Evolutionary conservation across 495 filamentous ascomycete genomes (phyloP).

Genomic region (Penicillium steckii): DNA sequence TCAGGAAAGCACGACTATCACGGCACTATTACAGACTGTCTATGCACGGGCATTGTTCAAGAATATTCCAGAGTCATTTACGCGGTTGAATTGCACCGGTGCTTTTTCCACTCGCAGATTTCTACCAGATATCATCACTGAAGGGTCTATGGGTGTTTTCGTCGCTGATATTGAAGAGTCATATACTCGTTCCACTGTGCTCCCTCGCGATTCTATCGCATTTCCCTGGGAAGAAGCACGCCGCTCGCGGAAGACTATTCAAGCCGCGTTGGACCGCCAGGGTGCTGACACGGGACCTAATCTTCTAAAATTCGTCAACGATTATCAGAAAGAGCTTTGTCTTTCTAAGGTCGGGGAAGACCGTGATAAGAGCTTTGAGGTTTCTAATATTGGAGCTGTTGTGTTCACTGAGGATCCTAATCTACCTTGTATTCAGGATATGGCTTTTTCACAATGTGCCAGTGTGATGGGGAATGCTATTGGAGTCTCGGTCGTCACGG

Average conservation of each 20-base stretch:
- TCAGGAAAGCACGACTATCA: slow-evolving; percentile 36
- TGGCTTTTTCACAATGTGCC: slow-evolving; percentile 48
- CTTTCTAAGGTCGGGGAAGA: slow-evolving; percentile 31
- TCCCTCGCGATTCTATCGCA: neutral
- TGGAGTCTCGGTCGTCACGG: slow-evolving; percentile 36
- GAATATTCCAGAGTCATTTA: slow-evolving; percentile 23
- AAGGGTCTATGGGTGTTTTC: slow-evolving; percentile 40
- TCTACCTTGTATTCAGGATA: slow-evolving; percentile 27
- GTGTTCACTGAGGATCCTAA: slow-evolving; percentile 16
- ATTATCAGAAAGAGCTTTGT: slow-evolving; percentile 33
- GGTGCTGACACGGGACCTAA: slow-evolving; percentile 34
- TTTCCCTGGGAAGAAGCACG: slow-evolving; percentile 41
- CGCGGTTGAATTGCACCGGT: slow-evolving; percentile 19
- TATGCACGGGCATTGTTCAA: slow-evolving; percentile 35
- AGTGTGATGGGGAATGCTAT: slow-evolving; percentile 39
- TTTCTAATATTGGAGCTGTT: slow-evolving; percentile 46
- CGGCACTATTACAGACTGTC: slow-evolving; percentile 31
- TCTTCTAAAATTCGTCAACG: slow-evolving; percentile 36
- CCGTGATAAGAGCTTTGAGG: slow-evolving; percentile 34
- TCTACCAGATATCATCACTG: slow-evolving; percentile 30
- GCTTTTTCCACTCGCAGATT: slow-evolving; percentile 36
- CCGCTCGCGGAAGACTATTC: slow-evolving; percentile 28
- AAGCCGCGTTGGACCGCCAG: slow-evolving; percentile 24
- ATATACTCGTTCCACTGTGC: slow-evolving; percentile 11
- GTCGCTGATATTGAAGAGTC: slow-evolving; percentile 26